phyloP scores from a whole-genome alignment of 83 land plant genomes.

The Diphasiastrum complanatum region DNA sequence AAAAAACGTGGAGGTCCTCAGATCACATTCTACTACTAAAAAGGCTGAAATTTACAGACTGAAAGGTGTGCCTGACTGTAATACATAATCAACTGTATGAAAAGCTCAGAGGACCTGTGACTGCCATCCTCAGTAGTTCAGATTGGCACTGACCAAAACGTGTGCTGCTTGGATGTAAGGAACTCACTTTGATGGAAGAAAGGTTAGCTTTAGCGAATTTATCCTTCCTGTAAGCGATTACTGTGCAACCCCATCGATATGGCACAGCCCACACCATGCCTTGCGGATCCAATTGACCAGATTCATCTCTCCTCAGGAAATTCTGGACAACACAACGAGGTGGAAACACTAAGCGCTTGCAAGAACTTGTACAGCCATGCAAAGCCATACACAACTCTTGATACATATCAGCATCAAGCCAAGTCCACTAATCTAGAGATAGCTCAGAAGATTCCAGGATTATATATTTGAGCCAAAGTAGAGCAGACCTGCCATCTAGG shows the following conservation, averaged over 20 bases:
- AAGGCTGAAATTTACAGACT: too few species aligned
- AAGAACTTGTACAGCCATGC: neutral
- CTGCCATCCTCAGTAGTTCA: neutral
- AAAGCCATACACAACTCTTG: too few species aligned
- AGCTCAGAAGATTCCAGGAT: neutral
- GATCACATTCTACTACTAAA: too few species aligned
- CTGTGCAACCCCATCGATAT: slow-evolving; percentile 91
- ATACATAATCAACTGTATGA: too few species aligned
- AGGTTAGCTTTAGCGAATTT: slow-evolving; percentile 57
- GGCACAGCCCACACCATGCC: slow-evolving; percentile 86
- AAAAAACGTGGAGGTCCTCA: too few species aligned
- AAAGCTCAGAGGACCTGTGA: neutral
- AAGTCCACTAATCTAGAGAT: neutral
- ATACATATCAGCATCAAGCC: neutral
- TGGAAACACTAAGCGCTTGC: neutral
- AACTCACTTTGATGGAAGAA: slow-evolving; percentile 66
- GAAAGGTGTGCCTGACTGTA: too few species aligned
- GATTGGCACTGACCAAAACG: neutral
- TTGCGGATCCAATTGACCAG: slow-evolving; percentile 47
- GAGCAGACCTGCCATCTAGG: slow-evolving; percentile 88
- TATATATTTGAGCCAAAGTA: too few species aligned
- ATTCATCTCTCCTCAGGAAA: slow-evolving; percentile 50
- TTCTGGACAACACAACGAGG: slow-evolving; percentile 40
- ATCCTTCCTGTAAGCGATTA: slow-evolving; percentile 77
- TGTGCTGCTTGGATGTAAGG: neutral